phyloP scores from a whole-genome alignment of 768 basidiomycete genomes.

The Kwoniella dejecticola region DNA sequence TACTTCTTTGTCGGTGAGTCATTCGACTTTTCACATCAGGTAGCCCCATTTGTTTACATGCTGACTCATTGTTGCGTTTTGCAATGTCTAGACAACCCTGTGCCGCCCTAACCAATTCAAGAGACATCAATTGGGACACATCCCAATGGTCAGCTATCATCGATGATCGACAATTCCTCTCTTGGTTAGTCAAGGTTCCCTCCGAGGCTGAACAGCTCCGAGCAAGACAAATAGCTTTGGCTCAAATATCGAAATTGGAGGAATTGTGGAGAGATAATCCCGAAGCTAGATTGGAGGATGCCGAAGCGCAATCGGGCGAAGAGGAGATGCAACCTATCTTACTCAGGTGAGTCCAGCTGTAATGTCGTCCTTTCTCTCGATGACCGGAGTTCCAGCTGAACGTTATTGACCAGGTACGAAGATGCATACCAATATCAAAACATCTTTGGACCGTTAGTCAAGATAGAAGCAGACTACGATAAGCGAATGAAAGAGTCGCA shows the following conservation, averaged over 20 bases:
- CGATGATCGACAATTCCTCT: slow-evolving; percentile 97
- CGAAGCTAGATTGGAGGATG: slow-evolving; percentile 88
- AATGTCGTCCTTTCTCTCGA: no score
- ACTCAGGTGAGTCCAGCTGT: slow-evolving; percentile 58
- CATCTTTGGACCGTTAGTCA: slow-evolving; percentile 97
- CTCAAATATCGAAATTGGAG: slow-evolving; percentile 95
- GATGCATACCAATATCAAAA: slow-evolving; percentile 99
- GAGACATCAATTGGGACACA: slow-evolving; percentile 98
- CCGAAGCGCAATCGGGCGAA: slow-evolving; percentile 95
- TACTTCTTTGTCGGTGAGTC: slow-evolving; percentile 87
- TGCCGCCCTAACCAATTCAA: slow-evolving; percentile 80
- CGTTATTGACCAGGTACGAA: slow-evolving; percentile 65
- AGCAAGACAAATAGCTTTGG: slow-evolving; percentile 94
- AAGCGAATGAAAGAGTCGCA: slow-evolving; percentile 97
- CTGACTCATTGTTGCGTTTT: not conserved
- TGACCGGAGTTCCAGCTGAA: slow-evolving; percentile 14
- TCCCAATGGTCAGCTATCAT: slow-evolving; percentile 97
- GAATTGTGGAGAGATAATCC: slow-evolving; percentile 98
- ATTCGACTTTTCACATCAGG: no score
- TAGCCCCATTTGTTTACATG: no score
- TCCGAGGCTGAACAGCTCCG: slow-evolving; percentile 93
- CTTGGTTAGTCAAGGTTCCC: slow-evolving; percentile 97
- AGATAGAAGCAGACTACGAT: slow-evolving; percentile 99
- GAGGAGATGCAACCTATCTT: slow-evolving; percentile 94
- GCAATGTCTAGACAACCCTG: slow-evolving; percentile 93